A percentile compares a stretch with the other conserved stretches of the same genome.
Evolutionary conservation across 2,329 filamentous ascomycete genomes (phyloP).

Genomic region (Neopestalotiopsis clavispora): DNA sequence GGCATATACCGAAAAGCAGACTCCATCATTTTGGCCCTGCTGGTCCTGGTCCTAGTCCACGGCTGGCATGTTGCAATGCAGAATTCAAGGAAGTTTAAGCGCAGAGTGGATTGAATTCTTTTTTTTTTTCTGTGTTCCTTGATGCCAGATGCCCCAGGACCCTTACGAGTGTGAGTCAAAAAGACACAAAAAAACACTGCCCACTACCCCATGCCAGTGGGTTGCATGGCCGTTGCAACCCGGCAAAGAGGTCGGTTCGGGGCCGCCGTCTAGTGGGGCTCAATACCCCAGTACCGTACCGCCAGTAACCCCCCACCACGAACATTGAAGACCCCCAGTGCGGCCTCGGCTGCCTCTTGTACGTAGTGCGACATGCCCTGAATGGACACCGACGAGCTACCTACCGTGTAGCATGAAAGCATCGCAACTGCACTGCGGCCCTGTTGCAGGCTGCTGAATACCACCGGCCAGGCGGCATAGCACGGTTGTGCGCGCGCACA

Average conservation of each 20-base stretch:
- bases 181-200: conserved; percentile 3
- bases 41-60: neutral
- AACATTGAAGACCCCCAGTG: neutral
- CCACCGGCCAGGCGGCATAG: neutral
- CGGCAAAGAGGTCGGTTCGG: conserved; percentile 7
- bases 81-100: neutral
- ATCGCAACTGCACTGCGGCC: neutral
- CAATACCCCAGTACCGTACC: neutral
- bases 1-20: neutral
- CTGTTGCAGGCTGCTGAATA: neutral
- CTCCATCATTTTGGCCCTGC: neutral
- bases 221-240: neutral
- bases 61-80: neutral
- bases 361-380: neutral
- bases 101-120: neutral
- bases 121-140: neutral
- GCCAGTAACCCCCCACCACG: neutral
- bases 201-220: neutral
- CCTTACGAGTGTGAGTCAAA: neutral
- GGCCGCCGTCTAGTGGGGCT: neutral
- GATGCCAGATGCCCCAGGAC: neutral
- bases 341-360: conserved; percentile 9
- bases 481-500: neutral
- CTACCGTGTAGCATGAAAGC: no score
- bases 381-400: neutral